Conservation (phyloP, 352 stramenopile species). For the Globisporangium spinosum region DNA sequence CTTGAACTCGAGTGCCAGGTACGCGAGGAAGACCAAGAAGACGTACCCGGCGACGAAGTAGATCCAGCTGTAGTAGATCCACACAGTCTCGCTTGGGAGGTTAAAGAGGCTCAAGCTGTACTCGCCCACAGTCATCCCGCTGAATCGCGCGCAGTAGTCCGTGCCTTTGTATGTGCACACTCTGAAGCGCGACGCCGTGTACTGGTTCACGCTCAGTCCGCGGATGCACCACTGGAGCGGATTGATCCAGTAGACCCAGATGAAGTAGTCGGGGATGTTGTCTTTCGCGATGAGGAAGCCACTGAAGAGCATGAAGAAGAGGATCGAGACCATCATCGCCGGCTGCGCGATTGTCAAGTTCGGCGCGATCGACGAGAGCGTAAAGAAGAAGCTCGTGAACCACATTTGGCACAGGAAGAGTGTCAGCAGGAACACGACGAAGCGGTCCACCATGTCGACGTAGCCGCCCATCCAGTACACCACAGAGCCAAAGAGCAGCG, state of each 20-base stretch:
- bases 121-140: slow-evolving; percentile 33
- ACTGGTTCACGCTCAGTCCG: slow-evolving; percentile 63
- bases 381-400: slow-evolving; percentile 71
- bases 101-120: slow-evolving; percentile 49
- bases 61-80: slow-evolving; percentile 57
- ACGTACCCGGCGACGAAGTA: slow-evolving; percentile 49
- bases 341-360: slow-evolving; percentile 57
- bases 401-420: slow-evolving; percentile 66
- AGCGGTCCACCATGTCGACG: slow-evolving; percentile 33
- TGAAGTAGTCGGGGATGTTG: slow-evolving; percentile 59
- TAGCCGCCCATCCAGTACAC: slow-evolving; percentile 91
- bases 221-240: slow-evolving; percentile 64
- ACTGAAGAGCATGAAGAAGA: slow-evolving; percentile 68
- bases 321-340: slow-evolving; percentile 51
- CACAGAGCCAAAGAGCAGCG: slow-evolving; percentile 79
- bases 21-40: slow-evolving; percentile 34
- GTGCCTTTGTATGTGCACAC: slow-evolving; percentile 45
- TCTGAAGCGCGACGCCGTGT: slow-evolving; percentile 35
- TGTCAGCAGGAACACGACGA: slow-evolving; percentile 59
- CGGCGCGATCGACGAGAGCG: slow-evolving; percentile 40
- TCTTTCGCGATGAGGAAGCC: slow-evolving; percentile 59
- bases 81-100: slow-evolving; percentile 41
- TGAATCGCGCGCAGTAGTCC: slow-evolving; percentile 45
- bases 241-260: slow-evolving; percentile 84
- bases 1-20: slow-evolving; percentile 50